Percentiles rank a stretch among this genome's conserved stretches.
Evolutionary conservation across 129 eudicot species (phyloP).

Genomic region (Scalesia atractyloides): DNA sequence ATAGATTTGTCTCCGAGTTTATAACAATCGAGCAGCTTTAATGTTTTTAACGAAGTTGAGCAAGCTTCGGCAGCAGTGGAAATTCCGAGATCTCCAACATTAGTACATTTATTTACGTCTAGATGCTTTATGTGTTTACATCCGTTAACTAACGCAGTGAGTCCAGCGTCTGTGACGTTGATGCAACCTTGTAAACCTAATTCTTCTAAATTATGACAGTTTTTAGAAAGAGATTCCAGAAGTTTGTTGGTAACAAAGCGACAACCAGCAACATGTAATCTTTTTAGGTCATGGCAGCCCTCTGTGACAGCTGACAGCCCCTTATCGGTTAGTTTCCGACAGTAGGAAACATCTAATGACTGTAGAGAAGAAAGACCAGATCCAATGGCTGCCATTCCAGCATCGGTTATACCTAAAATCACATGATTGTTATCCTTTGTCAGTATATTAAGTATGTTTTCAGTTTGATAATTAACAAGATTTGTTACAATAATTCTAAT

Average conservation of each 20-base stretch:
- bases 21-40: slow-evolving; percentile 83
- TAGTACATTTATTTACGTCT: slow-evolving; percentile 81
- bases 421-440: slow-evolving; percentile 21
- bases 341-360: slow-evolving; percentile 76
- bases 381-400: slow-evolving; percentile 71
- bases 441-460: background rate
- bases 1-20: slow-evolving; percentile 75
- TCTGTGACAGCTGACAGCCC: slow-evolving; percentile 88
- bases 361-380: slow-evolving; percentile 64
- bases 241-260: slow-evolving; percentile 67
- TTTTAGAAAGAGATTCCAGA: slow-evolving; percentile 60
- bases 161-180: slow-evolving; percentile 76
- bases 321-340: slow-evolving; percentile 78
- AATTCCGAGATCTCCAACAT: slow-evolving; percentile 78
- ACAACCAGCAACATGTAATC: slow-evolving; percentile 81
- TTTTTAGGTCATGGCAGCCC: slow-evolving; percentile 74
- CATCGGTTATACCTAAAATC: slow-evolving; percentile 79
- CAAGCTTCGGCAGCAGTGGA: slow-evolving; percentile 64
- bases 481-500: background rate
- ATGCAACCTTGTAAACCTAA: slow-evolving; percentile 79
- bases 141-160: slow-evolving; percentile 60
- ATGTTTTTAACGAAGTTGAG: slow-evolving; percentile 58
- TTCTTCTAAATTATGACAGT: slow-evolving; percentile 68
- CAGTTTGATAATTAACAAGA: background rate
- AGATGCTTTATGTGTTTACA: slow-evolving; percentile 64